Conservation (phyloP, 306 rosid genomes). For the Mucuna pruriens region DNA sequence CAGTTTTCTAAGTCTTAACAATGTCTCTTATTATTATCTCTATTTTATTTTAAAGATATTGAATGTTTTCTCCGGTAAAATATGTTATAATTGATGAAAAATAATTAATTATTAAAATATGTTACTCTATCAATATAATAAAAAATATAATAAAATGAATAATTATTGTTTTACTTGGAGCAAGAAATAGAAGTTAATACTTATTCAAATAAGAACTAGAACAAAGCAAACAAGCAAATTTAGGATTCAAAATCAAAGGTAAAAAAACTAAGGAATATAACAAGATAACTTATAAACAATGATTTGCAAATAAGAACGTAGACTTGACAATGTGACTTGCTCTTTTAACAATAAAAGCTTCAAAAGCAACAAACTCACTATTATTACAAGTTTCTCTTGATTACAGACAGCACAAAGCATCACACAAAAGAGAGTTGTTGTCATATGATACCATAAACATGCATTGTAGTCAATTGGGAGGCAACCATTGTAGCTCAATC, state of each 20-base stretch:
- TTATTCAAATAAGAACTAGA: constrained; percentile 15
- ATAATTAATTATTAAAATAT: not conserved
- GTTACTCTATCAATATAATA: not conserved
- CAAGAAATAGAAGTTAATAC: not conserved
- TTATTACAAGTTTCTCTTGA: not conserved
- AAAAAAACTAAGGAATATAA: constrained; percentile 17
- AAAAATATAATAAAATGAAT: constrained; percentile 1
- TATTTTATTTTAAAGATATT: not conserved
- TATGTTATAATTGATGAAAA: not conserved
- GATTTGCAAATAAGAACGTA: not conserved
- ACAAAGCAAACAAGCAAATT: not conserved
- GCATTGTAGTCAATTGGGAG: constrained; percentile 44
- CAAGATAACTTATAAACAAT: not conserved
- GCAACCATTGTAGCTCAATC: constrained; percentile 80
- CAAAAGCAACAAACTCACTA: constrained; percentile 18
- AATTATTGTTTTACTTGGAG: not conserved
- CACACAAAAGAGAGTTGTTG: not conserved
- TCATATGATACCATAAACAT: not conserved
- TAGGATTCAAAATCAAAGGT: not conserved
- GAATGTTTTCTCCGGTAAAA: not conserved
- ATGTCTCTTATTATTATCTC: not conserved
- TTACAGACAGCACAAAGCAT: not conserved
- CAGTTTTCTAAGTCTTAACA: not conserved
- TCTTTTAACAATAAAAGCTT: constrained; percentile 15
- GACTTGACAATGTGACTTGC: not conserved